These are phyloP conservation scores for Tolypocladium cylindrosporum DNA, from an alignment of 2,329 filamentous ascomycete genomes.

Conservation along the genomic window DNA sequence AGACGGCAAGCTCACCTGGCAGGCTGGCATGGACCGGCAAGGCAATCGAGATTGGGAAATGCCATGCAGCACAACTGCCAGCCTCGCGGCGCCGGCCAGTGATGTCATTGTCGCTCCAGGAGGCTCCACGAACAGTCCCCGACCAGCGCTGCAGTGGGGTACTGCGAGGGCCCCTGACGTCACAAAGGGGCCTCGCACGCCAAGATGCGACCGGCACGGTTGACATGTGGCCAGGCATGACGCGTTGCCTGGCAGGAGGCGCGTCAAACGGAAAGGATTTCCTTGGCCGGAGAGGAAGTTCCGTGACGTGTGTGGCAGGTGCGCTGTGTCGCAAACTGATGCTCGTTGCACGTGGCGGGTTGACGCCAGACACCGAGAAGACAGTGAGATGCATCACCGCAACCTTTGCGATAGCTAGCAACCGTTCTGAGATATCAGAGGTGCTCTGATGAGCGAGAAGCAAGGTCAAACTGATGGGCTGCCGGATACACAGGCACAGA, in stretches of 20 bases:
- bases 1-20: background rate
- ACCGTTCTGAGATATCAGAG: background rate
- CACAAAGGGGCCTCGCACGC: background rate
- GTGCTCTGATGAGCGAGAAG: background rate
- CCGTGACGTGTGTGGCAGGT: background rate
- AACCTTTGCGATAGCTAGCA: background rate
- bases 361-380: background rate
- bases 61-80: background rate
- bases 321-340: background rate
- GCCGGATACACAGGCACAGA: background rate
- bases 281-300: too few relatives aligned
- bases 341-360: background rate
- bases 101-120: constrained; percentile 1
- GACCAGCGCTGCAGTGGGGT: background rate
- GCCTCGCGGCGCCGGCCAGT: background rate
- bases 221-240: background rate
- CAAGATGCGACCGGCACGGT: background rate
- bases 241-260: background rate
- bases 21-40: background rate
- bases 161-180: background rate
- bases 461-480: background rate
- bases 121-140: background rate
- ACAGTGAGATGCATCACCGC: background rate
- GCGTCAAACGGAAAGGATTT: too few relatives aligned
- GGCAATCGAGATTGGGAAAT: background rate